A percentile compares a stretch with the other conserved stretches of the same genome.
Conservation (phyloP, 2,329 filamentous ascomycete genomes). For the Rhynchosporium graminicola region DNA sequence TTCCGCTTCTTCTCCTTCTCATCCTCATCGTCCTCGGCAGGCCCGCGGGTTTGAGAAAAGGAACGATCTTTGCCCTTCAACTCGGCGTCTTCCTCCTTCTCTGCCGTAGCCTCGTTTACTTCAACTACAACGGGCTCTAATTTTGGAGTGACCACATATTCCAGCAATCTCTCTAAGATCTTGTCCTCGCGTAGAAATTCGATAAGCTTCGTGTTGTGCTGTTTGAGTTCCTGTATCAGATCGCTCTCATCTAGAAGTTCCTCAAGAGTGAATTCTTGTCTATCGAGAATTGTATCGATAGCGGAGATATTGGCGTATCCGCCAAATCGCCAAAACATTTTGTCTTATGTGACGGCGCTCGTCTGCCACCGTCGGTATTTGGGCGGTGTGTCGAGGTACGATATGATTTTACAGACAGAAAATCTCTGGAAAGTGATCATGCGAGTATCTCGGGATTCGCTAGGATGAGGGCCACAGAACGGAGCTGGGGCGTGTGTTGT, state of each 20-base stretch:
- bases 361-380: slow-evolving; percentile 33
- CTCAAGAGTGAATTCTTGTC: slow-evolving; percentile 90
- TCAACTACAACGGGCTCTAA: slow-evolving; percentile 53
- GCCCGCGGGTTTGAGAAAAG: slow-evolving; percentile 53
- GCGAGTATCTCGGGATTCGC: slow-evolving; percentile 34
- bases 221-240: slow-evolving; percentile 95
- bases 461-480: slow-evolving; percentile 27
- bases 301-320: slow-evolving; percentile 97
- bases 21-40: slow-evolving; percentile 58
- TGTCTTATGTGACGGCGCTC: slow-evolving; percentile 47
- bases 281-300: slow-evolving; percentile 95
- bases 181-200: slow-evolving; percentile 90
- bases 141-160: slow-evolving; percentile 86
- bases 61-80: slow-evolving; percentile 50
- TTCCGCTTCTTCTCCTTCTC: slow-evolving; percentile 88
- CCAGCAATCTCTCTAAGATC: slow-evolving; percentile 80
- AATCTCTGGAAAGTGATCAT: slow-evolving; percentile 36
- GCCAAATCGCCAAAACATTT: slow-evolving; percentile 99
- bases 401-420: slow-evolving; percentile 29
- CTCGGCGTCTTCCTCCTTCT: slow-evolving; percentile 53
- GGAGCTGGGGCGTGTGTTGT: slow-evolving; percentile 27
- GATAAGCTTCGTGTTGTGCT: slow-evolving; percentile 96
- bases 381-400: slow-evolving; percentile 32
- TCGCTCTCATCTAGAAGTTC: slow-evolving; percentile 96
- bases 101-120: slow-evolving; percentile 45